Conservation (phyloP, 1,284 basidiomycete genomes). For the Volvariella surrecta region DNA sequence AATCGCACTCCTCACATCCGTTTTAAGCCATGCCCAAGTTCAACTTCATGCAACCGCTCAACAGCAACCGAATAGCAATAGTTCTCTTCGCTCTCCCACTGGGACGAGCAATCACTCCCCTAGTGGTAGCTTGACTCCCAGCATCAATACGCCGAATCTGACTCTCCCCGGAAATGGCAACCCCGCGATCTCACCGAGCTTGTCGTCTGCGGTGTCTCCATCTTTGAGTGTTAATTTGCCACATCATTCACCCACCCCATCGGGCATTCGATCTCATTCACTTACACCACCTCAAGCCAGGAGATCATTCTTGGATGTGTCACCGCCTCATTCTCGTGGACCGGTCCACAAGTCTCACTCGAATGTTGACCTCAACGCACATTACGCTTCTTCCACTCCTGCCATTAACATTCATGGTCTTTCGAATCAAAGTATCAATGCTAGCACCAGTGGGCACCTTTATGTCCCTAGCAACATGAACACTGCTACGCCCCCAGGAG, state of each 20-base stretch:
- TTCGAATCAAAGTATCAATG: too few relatives aligned
- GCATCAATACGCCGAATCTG: constrained; percentile 2
- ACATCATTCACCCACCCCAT: constrained; percentile 11
- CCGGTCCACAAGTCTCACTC: constrained; percentile 39
- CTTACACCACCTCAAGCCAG: constrained; percentile 35
- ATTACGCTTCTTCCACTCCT: constrained; percentile 19
- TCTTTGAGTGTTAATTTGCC: too few relatives aligned
- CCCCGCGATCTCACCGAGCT: background rate
- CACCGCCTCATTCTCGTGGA: constrained; percentile 22
- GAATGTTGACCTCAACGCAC: constrained; percentile 34
- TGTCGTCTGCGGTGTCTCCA: too few relatives aligned
- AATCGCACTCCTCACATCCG: constrained; percentile 63
- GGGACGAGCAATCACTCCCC: background rate
- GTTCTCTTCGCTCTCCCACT: too few relatives aligned
- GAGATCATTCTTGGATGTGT: constrained; percentile 21
- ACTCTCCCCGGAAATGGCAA: constrained; percentile 6
- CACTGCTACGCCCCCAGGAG: constrained; percentile 9
- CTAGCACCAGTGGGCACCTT: background rate
- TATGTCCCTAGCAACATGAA: constrained; percentile 4
- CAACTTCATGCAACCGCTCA: constrained; percentile 10
- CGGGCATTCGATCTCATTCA: constrained; percentile 32
- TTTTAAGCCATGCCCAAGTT: constrained; percentile 46
- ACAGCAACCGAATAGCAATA: too few relatives aligned
- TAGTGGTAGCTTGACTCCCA: background rate
- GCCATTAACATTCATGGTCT: constrained; percentile 5